These are phyloP conservation scores for Stagonosporopsis cucurbitacearum DNA, from an alignment of 2,329 filamentous ascomycete species.

Conservation along the genomic window DNA sequence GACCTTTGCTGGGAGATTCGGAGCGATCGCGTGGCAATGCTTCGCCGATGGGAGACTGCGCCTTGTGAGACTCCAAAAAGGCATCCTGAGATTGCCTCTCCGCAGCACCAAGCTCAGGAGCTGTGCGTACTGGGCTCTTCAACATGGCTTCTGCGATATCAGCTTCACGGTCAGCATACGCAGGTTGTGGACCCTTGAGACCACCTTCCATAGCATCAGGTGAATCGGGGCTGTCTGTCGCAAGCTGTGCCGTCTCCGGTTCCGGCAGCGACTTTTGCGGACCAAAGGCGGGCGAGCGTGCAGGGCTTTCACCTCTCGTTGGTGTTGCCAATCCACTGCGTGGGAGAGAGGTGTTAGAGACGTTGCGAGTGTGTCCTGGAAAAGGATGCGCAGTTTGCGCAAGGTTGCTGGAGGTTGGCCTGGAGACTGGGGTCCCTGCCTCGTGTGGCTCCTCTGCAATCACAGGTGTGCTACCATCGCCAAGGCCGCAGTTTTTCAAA, in stretches of 20 bases:
- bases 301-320: conserved; percentile 65
- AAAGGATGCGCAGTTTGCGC: conserved; percentile 33
- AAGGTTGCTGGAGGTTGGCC: conserved; percentile 41
- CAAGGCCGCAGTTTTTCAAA: conserved; percentile 48
- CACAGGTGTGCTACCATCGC: conserved; percentile 56
- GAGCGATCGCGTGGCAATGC: conserved; percentile 45
- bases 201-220: conserved; percentile 35
- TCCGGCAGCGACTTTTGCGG: conserved; percentile 53
- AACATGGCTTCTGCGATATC: conserved; percentile 44
- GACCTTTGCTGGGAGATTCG: conserved; percentile 57
- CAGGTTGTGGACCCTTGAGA: conserved; percentile 30
- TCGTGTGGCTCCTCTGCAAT: conserved; percentile 62
- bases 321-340: conserved; percentile 65
- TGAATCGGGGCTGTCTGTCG: conserved; percentile 48
- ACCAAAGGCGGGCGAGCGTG: conserved; percentile 63
- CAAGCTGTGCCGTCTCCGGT: conserved; percentile 57
- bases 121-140: conserved; percentile 29
- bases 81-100: conserved; percentile 43
- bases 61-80: conserved; percentile 46
- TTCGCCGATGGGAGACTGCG: conserved; percentile 37
- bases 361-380: conserved; percentile 49
- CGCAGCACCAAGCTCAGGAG: conserved; percentile 35
- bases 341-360: conserved; percentile 47
- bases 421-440: conserved; percentile 44
- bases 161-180: conserved; percentile 45